These are phyloP conservation scores for Poterioochromonas sp. DNA, from an alignment of 352 stramenopile genomes.

Conservation along the genomic window DNA sequence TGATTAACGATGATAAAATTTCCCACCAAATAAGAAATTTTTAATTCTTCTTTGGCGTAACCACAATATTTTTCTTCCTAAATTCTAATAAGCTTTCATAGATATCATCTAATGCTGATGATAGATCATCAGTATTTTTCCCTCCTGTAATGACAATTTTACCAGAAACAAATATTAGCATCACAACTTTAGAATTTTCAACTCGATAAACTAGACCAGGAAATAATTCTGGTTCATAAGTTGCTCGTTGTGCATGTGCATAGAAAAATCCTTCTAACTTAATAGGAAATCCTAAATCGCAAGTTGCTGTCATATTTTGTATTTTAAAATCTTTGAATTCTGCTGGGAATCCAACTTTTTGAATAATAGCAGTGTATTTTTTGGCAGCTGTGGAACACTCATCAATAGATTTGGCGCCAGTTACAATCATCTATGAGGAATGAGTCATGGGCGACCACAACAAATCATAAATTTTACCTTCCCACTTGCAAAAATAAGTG, in stretches of 20 bases:
- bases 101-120: slow-evolving; percentile 62
- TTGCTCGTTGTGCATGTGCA: slow-evolving; percentile 85
- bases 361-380: slow-evolving; percentile 51
- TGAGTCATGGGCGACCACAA: too few relatives aligned
- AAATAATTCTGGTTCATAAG: slow-evolving; percentile 99
- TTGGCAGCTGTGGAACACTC: slow-evolving; percentile 50
- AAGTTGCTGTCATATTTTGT: slow-evolving; percentile 96
- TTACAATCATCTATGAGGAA: slow-evolving; percentile 45
- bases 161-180: slow-evolving; percentile 97
- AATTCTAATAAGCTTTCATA: slow-evolving; percentile 64
- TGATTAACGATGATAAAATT: too few relatives aligned
- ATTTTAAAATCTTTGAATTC: slow-evolving; percentile 66
- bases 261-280: slow-evolving; percentile 94
- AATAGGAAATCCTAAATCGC: slow-evolving; percentile 95
- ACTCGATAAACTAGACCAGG: slow-evolving; percentile 97
- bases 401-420: slow-evolving; percentile 52
- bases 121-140: slow-evolving; percentile 64
- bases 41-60: too few relatives aligned
- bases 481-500: slow-evolving; percentile 92
- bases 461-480: too few relatives aligned
- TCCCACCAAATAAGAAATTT: too few relatives aligned
- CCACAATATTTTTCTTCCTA: slow-evolving; percentile 46
- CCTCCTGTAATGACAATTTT: slow-evolving; percentile 93
- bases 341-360: slow-evolving; percentile 51
- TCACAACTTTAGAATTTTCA: slow-evolving; percentile 88